Evolutionary conservation across 2,329 filamentous ascomycete species (phyloP), one percentile per base, ranked within the genome.

Genomic region (Penicillium digitatum): DNA sequence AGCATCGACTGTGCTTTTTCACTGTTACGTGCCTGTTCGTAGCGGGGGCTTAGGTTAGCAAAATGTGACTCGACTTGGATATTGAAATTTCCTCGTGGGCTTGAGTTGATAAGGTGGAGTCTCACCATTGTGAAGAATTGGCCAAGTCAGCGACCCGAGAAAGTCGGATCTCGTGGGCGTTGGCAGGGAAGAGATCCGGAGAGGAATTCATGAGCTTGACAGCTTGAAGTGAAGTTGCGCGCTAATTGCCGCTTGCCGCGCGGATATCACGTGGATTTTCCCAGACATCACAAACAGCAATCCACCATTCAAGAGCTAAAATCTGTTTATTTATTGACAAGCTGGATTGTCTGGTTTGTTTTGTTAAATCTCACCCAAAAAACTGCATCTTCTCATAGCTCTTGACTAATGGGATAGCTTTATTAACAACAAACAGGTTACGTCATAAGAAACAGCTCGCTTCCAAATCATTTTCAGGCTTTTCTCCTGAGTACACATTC

Each of bases 1-100:
- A 99, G 93, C 93, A 99, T 99, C 45, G 92, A 96, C 81, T 99
- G 94, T 69, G 94, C 93, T 76, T 97, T 99, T 82, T 97, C 93
- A 43, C 90, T 93, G 76, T 97, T 96, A 71, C 93, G 93, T 70
- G 93, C 92, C 93, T 91, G 65, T 62, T 57, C 56, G 58, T 62
- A 38, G 55, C 53, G 51, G 50, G 37, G 57, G 49, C 16, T 57
- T 37, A 12, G 9, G 48, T 68, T 66, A 68, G 65, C 56, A 59
- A 63, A 56, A 39, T 59, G 48, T 46, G 44, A 40, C 18, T 16
- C 7, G 18, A 14, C 7, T 40, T 20, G n/a, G 26, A 31, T 11
- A 24, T 45, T 8, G 22, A 18, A 27, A n/a, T 34, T 39, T 40
- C 16, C 5, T 9, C 22, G n/a, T 35, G 26, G 20, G 12, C 12